Evolutionary conservation across 768 basidiomycete genomes (phyloP).

Genomic region (Kwoniella bestiolae): DNA sequence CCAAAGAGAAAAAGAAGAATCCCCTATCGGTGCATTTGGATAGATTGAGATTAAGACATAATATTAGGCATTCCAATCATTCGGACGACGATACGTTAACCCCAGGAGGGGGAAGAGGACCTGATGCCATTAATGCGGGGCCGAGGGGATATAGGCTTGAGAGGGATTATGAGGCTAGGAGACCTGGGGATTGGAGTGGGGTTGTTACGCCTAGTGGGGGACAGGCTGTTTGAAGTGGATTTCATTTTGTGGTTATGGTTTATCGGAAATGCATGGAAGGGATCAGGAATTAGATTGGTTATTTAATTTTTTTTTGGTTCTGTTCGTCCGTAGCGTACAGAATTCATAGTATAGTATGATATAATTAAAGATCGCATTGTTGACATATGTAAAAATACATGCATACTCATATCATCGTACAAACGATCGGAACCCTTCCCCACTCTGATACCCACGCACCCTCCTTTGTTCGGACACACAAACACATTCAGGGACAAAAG

Average conservation of each 20-base stretch:
- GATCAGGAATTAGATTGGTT: not conserved
- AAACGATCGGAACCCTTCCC: not conserved
- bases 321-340: no score
- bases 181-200: conserved; percentile 41
- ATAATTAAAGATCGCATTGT: not conserved
- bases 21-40: conserved; percentile 22
- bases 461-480: conserved; percentile 10
- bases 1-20: conserved; percentile 8
- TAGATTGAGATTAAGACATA: conserved; percentile 23
- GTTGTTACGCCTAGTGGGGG: not conserved
- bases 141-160: conserved; percentile 37
- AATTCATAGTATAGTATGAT: no score
- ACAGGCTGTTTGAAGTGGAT: not conserved
- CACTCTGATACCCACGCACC: not conserved
- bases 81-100: not conserved
- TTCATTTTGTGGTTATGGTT: not conserved
- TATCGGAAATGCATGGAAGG: not conserved
- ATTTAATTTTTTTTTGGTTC: no score
- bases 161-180: conserved; percentile 48
- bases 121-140: conserved; percentile 44
- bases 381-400: not conserved
- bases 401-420: not conserved
- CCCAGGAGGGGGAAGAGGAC: conserved; percentile 26
- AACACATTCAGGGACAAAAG: conserved; percentile 10
- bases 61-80: not conserved